phyloP scores from a whole-genome alignment of 352 stramenopile species.

The Globisporangium lucens region DNA sequence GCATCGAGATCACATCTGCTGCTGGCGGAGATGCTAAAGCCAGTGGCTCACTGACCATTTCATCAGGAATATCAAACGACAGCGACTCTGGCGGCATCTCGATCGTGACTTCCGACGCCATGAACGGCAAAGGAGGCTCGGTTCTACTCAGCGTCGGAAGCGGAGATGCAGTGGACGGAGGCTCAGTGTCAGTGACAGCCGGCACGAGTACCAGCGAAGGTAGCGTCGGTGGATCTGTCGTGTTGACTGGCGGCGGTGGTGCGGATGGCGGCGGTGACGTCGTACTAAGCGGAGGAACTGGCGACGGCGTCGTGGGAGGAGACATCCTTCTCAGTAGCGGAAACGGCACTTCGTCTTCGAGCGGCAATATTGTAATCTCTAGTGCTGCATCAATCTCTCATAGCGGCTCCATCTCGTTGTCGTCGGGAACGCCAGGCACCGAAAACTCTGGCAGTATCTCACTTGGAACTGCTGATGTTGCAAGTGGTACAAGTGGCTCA shows the following conservation, averaged over 20 bases:
- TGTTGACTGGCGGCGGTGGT: conserved; percentile 17
- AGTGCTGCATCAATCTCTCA: conserved; percentile 10
- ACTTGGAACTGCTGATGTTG: conserved; percentile 16
- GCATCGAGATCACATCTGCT: conserved; percentile 22
- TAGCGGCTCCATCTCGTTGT: conserved; percentile 24
- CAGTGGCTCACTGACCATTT: conserved; percentile 27
- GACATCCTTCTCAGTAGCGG: conserved; percentile 23
- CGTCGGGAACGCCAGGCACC: conserved; percentile 14
- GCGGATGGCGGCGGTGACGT: conserved; percentile 17
- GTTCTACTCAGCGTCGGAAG: conserved; percentile 22
- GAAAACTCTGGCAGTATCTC: conserved; percentile 19
- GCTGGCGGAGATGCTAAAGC: conserved; percentile 7
- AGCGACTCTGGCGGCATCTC: conserved; percentile 24
- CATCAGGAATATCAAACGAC: conserved; percentile 22
- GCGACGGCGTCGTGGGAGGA: conserved; percentile 19
- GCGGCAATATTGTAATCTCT: conserved; percentile 13
- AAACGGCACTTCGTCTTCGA: conserved; percentile 17
- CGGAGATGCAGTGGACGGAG: background rate
- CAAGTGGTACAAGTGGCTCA: conserved; percentile 18
- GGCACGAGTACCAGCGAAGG: conserved; percentile 1
- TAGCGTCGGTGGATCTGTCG: conserved; percentile 20
- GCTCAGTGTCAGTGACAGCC: background rate
- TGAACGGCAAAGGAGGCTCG: conserved; percentile 22
- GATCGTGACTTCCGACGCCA: conserved; percentile 24
- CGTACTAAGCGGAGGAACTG: conserved; percentile 16